Evolutionary conservation across 352 stramenopile species (phyloP).

Genomic region (Vaucheria bursata): DNA sequence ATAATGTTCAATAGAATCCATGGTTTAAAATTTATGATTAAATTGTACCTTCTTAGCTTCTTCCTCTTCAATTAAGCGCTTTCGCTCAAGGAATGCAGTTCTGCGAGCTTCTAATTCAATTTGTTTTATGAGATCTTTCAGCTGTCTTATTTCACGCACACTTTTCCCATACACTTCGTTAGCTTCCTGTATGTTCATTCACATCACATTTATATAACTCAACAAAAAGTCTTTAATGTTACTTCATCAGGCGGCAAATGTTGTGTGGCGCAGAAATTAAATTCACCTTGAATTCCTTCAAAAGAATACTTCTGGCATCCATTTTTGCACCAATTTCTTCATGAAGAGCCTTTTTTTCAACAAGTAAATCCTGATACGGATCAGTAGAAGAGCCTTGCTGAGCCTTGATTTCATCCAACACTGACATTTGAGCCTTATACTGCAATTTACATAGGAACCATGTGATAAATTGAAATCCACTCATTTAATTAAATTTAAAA

Average conservation of each 20-base stretch:
- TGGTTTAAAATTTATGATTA: constrained; percentile 50
- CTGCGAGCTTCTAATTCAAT: constrained; percentile 60
- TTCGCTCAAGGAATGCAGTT: constrained; percentile 51
- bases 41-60: constrained; percentile 90
- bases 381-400: constrained; percentile 84
- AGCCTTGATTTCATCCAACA: constrained; percentile 74
- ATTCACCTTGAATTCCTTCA: not conserved
- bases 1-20: not conserved
- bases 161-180: constrained; percentile 53
- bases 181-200: constrained; percentile 70
- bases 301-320: not conserved
- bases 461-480: not conserved
- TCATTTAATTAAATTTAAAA: too few species aligned
- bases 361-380: constrained; percentile 53
- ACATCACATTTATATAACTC: too few species aligned
- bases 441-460: not conserved
- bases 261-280: too few species aligned
- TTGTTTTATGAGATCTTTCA: constrained; percentile 27
- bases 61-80: constrained; percentile 65
- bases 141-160: constrained; percentile 51
- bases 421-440: constrained; percentile 69
- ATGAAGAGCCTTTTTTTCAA: constrained; percentile 1
- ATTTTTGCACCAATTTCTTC: not conserved
- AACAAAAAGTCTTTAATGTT: too few species aligned
- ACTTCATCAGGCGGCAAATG: too few species aligned